phyloP scores from a whole-genome alignment of 2,329 filamentous ascomycete species.

The Podosphaera aphanis region DNA sequence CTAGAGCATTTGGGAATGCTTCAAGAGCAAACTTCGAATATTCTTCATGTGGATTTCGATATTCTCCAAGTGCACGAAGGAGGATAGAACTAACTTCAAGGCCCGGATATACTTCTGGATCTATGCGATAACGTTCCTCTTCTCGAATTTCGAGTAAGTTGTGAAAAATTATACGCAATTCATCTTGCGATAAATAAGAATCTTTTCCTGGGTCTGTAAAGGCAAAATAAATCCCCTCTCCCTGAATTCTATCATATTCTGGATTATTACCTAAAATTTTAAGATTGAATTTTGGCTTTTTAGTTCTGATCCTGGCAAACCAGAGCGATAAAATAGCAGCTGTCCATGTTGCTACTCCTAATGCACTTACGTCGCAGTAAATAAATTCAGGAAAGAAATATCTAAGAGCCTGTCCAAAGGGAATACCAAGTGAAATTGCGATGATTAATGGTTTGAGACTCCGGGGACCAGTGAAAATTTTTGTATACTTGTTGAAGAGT shows the following conservation, averaged over 20 bases:
- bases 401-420: slow-evolving; percentile 3
- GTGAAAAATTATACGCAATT: slow-evolving; percentile 24
- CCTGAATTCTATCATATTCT: slow-evolving; percentile 3
- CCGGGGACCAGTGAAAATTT: slow-evolving; percentile 5
- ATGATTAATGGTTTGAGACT: slow-evolving; percentile 5
- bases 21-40: slow-evolving; percentile 13
- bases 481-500: slow-evolving; percentile 4
- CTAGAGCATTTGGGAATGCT: slow-evolving; percentile 21
- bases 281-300: slow-evolving; percentile 17
- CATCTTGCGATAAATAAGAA: slow-evolving; percentile 25
- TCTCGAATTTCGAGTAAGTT: slow-evolving; percentile 19
- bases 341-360: slow-evolving; percentile 16
- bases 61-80: slow-evolving; percentile 15
- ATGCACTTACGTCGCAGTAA: slow-evolving; percentile 3
- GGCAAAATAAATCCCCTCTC: slow-evolving; percentile 6
- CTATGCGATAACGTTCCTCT: slow-evolving; percentile 20
- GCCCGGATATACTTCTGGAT: slow-evolving; percentile 22
- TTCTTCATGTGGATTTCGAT: slow-evolving; percentile 13
- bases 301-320: slow-evolving; percentile 25
- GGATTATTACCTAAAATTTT: background rate
- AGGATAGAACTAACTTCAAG: slow-evolving; percentile 20
- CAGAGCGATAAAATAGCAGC: slow-evolving; percentile 24
- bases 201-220: slow-evolving; percentile 15
- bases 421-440: slow-evolving; percentile 3
- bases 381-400: slow-evolving; percentile 2